Evolutionary conservation across 2,329 filamentous ascomycete species (phyloP).

Genomic region (Metarhizium humberi): DNA sequence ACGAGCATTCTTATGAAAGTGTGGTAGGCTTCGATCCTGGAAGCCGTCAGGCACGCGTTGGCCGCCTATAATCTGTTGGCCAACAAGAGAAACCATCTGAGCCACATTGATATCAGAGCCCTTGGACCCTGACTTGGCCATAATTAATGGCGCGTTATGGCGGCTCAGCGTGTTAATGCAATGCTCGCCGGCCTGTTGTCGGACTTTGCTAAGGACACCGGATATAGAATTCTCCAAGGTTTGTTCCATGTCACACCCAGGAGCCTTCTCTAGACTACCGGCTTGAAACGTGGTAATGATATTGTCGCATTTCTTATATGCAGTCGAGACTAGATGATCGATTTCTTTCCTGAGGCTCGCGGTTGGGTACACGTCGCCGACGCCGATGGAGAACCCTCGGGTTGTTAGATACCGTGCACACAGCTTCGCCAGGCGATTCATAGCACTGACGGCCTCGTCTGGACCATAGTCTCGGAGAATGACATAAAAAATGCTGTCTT

Average conservation of each 20-base stretch:
- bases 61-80: slow-evolving; percentile 93
- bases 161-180: slow-evolving; percentile 84
- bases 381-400: slow-evolving; percentile 89
- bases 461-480: slow-evolving; percentile 91
- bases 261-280: slow-evolving; percentile 72
- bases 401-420: slow-evolving; percentile 84
- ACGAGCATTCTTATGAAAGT: slow-evolving; percentile 86
- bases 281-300: slow-evolving; percentile 73
- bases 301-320: slow-evolving; percentile 54
- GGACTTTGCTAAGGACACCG: slow-evolving; percentile 81
- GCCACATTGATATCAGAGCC: slow-evolving; percentile 96
- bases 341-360: slow-evolving; percentile 36
- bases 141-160: slow-evolving; percentile 86
- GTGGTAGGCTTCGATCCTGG: slow-evolving; percentile 85
- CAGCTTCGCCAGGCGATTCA: slow-evolving; percentile 87
- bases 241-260: slow-evolving; percentile 82
- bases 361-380: slow-evolving; percentile 89
- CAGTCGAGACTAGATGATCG: neutral
- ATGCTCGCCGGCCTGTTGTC: slow-evolving; percentile 79
- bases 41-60: slow-evolving; percentile 91
- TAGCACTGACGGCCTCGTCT: slow-evolving; percentile 75
- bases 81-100: slow-evolving; percentile 95
- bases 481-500: slow-evolving; percentile 94
- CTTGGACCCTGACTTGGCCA: slow-evolving; percentile 95
- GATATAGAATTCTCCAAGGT: slow-evolving; percentile 85